phyloP scores from a whole-genome alignment of 192 early-diverging fungal species.

The Podila minutissima region DNA sequence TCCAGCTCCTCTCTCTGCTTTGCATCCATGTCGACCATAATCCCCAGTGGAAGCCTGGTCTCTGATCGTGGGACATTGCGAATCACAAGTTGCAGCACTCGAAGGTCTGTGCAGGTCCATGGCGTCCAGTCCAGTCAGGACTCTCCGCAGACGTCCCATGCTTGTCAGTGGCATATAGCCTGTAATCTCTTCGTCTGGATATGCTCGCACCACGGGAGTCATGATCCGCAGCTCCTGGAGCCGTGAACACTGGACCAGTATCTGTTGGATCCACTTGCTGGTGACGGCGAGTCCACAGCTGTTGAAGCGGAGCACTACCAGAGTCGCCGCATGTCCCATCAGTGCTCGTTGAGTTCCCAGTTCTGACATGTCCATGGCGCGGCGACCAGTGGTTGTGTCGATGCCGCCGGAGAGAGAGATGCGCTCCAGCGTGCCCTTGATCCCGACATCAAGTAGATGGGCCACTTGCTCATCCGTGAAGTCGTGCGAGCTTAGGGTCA shows the following conservation, averaged over 20 bases:
- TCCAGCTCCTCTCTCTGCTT: background rate
- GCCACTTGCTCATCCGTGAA: background rate
- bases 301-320: background rate
- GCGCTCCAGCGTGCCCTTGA: background rate
- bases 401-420: too few relatives aligned
- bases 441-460: background rate
- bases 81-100: background rate
- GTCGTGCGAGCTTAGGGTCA: background rate
- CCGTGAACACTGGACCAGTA: background rate
- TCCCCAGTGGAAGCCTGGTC: background rate
- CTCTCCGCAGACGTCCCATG: background rate
- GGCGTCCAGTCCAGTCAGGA: background rate
- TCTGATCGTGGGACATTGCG: background rate
- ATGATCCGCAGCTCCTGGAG: background rate
- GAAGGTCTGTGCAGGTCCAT: background rate
- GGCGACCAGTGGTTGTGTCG: too few relatives aligned
- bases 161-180: background rate
- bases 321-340: background rate
- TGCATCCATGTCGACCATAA: background rate
- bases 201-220: background rate
- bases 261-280: constrained; percentile 1
- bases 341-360: background rate
- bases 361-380: too few relatives aligned
- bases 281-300: background rate
- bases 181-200: background rate